These are phyloP conservation scores for Penicillium herquei DNA, from an alignment of 495 filamentous ascomycete species.

Conservation along the genomic window DNA sequence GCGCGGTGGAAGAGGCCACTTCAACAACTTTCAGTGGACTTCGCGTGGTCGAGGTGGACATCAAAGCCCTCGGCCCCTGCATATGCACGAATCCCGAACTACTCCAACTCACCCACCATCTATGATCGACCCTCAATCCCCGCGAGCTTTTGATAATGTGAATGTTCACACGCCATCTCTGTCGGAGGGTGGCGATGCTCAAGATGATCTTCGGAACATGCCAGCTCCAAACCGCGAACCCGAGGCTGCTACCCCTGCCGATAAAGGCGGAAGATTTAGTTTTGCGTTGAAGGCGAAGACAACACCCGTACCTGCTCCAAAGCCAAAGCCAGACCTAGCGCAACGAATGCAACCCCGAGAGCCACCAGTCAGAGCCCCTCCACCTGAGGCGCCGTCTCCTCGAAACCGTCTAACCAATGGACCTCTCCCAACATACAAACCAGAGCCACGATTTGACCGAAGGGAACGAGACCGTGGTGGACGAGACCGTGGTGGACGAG, in stretches of 20 bases:
- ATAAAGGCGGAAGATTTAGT: constrained; percentile 72
- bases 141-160: constrained; percentile 51
- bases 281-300: constrained; percentile 83
- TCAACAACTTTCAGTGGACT: constrained; percentile 63
- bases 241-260: constrained; percentile 48
- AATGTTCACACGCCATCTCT: constrained; percentile 57
- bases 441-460: constrained; percentile 42
- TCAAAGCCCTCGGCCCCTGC: constrained; percentile 31
- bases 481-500: constrained; percentile 8
- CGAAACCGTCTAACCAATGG: constrained; percentile 38
- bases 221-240: constrained; percentile 48
- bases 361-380: constrained; percentile 37
- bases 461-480: constrained; percentile 43
- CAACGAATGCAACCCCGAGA: constrained; percentile 64
- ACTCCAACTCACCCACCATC: constrained; percentile 27
- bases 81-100: constrained; percentile 25
- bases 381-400: constrained; percentile 30
- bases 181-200: constrained; percentile 22
- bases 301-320: constrained; percentile 53
- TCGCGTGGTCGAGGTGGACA: constrained; percentile 28
- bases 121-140: constrained; percentile 33
- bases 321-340: constrained; percentile 67
- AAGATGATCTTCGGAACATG: constrained; percentile 45
- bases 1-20: constrained; percentile 42
- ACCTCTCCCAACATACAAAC: constrained; percentile 42